Conservation (phyloP, 148 eudicot species). For the Rhododendron ovatum region DNA sequence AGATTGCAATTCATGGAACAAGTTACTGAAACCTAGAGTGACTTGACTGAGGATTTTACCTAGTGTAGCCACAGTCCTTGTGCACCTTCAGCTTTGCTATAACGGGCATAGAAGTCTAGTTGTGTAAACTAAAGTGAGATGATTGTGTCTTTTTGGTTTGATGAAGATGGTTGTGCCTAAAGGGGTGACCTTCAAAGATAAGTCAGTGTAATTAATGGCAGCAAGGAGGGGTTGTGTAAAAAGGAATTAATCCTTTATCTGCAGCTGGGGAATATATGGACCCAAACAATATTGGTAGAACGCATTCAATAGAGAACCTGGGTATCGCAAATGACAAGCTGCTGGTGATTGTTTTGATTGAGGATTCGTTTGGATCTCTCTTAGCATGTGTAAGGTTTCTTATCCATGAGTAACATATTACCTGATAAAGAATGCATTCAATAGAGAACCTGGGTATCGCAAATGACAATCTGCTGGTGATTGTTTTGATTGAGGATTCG, state of each 20-base stretch:
- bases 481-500: too few relatives aligned
- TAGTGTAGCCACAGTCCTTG: neutral
- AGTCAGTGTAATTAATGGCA: neutral
- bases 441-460: too few relatives aligned
- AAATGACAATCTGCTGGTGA: too few relatives aligned
- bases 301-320: too few relatives aligned
- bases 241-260: neutral
- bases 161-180: neutral
- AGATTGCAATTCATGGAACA: neutral
- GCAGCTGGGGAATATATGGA: neutral
- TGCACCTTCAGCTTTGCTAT: neutral
- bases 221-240: neutral
- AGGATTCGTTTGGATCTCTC: too few relatives aligned
- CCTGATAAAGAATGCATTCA: neutral
- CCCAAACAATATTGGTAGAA: neutral
- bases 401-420: too few relatives aligned
- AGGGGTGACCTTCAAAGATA: neutral
- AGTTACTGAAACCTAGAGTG: neutral
- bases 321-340: too few relatives aligned
- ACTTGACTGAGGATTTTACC: neutral
- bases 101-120: neutral
- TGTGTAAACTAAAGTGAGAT: neutral
- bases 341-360: too few relatives aligned
- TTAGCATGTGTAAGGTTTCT: too few relatives aligned
- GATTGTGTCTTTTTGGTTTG: neutral